phyloP scores from a whole-genome alignment of 768 basidiomycete species.

The Termitomyces titanicus region DNA sequence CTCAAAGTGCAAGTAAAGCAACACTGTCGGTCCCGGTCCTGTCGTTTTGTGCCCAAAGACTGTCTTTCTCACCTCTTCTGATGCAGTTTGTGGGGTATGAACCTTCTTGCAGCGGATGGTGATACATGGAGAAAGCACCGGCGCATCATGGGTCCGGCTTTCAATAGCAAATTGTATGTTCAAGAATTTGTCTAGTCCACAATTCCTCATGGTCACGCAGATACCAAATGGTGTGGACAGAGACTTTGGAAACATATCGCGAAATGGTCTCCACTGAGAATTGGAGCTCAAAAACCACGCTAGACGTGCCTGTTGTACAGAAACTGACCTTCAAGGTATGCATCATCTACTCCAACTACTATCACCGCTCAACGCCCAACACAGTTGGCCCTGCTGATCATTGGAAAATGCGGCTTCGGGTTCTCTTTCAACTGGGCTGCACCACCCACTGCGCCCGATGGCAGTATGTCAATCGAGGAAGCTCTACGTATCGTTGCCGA shows the following conservation, averaged over 20 bases:
- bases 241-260: constrained; percentile 26
- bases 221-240: constrained; percentile 33
- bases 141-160: constrained; percentile 40
- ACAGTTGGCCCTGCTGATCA: constrained; percentile 39
- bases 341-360: neutral
- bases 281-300: constrained; percentile 18
- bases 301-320: constrained; percentile 23
- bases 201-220: constrained; percentile 13
- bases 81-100: constrained; percentile 42
- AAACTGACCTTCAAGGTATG: constrained; percentile 28
- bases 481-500: constrained; percentile 32
- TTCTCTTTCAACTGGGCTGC: constrained; percentile 38
- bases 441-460: constrained; percentile 33
- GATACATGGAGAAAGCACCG: constrained; percentile 45
- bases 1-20: constrained; percentile 24
- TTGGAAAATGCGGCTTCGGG: constrained; percentile 46
- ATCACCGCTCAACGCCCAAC: neutral
- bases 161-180: constrained; percentile 35
- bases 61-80: constrained; percentile 10
- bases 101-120: constrained; percentile 40
- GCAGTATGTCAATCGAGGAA: constrained; percentile 35
- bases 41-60: neutral
- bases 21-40: constrained; percentile 29
- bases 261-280: constrained; percentile 30
- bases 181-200: neutral